Conservation (phyloP, 768 basidiomycete genomes). For the Chiua virens region DNA sequence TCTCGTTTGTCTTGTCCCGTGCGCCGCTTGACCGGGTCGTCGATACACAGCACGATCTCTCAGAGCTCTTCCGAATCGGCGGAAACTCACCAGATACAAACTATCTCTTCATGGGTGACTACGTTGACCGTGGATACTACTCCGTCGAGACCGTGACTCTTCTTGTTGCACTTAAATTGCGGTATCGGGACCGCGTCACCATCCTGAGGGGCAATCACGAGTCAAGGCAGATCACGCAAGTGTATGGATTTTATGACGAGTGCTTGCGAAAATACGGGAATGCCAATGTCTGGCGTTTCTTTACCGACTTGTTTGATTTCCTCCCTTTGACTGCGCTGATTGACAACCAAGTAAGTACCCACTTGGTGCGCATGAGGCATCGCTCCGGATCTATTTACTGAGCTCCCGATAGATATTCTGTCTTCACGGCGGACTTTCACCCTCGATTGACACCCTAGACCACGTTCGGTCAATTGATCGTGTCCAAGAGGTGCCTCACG, state of each 20-base stretch:
- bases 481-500: slow-evolving; percentile 98
- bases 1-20: slow-evolving; percentile 5
- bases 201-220: slow-evolving; percentile 99
- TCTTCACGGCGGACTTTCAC: slow-evolving; percentile 94
- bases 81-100: slow-evolving; percentile 99
- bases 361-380: background rate
- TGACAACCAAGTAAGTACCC: slow-evolving; percentile 90
- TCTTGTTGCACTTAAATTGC: slow-evolving; percentile 94
- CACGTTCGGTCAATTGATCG: slow-evolving; percentile 99
- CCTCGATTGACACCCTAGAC: slow-evolving; percentile 99
- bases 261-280: slow-evolving; percentile 99
- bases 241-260: slow-evolving; percentile 99
- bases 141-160: slow-evolving; percentile 98
- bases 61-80: slow-evolving; percentile 97
- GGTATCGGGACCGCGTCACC: slow-evolving; percentile 97
- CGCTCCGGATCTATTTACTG: slow-evolving; percentile 1
- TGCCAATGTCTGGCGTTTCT: slow-evolving; percentile 99
- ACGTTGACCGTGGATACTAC: slow-evolving; percentile 98
- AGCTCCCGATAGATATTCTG: slow-evolving; percentile 82
- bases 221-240: slow-evolving; percentile 98
- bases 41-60: slow-evolving; percentile 87
- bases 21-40: background rate
- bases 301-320: slow-evolving; percentile 98
- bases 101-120: slow-evolving; percentile 99
- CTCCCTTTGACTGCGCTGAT: slow-evolving; percentile 96